phyloP scores from a whole-genome alignment of 768 basidiomycete genomes.

The Phylloporus arenicola region DNA sequence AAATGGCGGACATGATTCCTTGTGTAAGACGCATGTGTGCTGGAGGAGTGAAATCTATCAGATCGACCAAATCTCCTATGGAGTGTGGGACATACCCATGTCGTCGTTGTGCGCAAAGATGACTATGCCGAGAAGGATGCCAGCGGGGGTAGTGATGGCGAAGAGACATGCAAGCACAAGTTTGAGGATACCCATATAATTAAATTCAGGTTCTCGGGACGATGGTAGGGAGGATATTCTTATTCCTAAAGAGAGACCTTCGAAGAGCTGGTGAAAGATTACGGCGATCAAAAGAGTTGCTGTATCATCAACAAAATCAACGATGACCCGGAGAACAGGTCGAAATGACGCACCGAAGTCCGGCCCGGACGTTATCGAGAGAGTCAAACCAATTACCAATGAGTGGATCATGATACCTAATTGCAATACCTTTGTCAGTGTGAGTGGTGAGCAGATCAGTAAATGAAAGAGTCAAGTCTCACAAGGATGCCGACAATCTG shows the following conservation, averaged over 20 bases:
- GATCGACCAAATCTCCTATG: not conserved
- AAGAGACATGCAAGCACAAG: constrained; percentile 57
- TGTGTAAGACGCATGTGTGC: constrained; percentile 53
- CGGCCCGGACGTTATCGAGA: constrained; percentile 60
- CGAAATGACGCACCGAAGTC: constrained; percentile 57
- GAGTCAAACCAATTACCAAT: constrained; percentile 71
- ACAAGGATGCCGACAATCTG: constrained; percentile 76
- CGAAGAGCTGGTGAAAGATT: constrained; percentile 79
- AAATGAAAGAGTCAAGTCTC: constrained; percentile 1
- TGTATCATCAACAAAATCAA: constrained; percentile 21
- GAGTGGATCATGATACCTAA: constrained; percentile 83
- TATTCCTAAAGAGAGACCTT: constrained; percentile 78
- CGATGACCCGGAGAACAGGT: not conserved
- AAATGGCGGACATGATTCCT: constrained; percentile 76
- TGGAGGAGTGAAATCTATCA: constrained; percentile 11
- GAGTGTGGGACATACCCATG: constrained; percentile 18
- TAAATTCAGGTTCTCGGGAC: constrained; percentile 16
- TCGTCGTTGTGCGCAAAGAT: constrained; percentile 35
- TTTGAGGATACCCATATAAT: constrained; percentile 36
- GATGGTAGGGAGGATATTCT: constrained; percentile 67
- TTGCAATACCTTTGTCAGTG: constrained; percentile 58
- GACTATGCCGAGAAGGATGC: constrained; percentile 56
- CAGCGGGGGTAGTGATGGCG: constrained; percentile 68
- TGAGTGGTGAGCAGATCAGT: not conserved
- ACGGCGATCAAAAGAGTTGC: constrained; percentile 72